These are phyloP conservation scores for Nepenthes alata DNA, from an alignment of 179 eudicot genomes.

Conservation along the genomic window DNA sequence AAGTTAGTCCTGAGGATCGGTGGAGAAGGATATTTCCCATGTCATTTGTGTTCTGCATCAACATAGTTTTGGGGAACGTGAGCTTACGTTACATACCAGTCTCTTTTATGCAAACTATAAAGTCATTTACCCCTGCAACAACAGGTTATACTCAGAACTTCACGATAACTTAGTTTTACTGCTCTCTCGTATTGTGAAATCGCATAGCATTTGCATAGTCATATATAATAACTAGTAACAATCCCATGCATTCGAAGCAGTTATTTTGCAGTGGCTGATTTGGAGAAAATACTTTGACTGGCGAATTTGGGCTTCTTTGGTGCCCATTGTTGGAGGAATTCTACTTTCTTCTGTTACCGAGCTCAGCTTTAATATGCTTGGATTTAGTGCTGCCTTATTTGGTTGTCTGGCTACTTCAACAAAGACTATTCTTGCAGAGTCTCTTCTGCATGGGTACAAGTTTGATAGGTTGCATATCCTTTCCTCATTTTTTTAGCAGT, in stretches of 20 bases:
- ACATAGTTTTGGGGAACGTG: constrained; percentile 87
- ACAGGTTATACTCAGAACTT: constrained; percentile 35
- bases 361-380: constrained; percentile 70
- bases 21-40: constrained; percentile 89
- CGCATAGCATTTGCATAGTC: no score
- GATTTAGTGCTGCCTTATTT: constrained; percentile 85
- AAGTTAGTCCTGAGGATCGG: constrained; percentile 69
- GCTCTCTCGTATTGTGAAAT: neutral
- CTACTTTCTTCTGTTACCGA: constrained; percentile 80
- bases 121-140: constrained; percentile 90
- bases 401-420: constrained; percentile 94
- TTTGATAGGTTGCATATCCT: constrained; percentile 53
- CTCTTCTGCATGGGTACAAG: constrained; percentile 88
- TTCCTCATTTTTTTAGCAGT: neutral
- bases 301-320: constrained; percentile 68
- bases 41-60: constrained; percentile 90
- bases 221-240: no score
- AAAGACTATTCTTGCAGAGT: constrained; percentile 76
- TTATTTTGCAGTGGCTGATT: constrained; percentile 82
- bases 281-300: constrained; percentile 82
- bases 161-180: neutral
- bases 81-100: constrained; percentile 96
- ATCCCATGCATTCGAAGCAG: constrained; percentile 26
- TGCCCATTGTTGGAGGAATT: constrained; percentile 86
- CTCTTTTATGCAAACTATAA: constrained; percentile 96